Evolutionary conservation across 768 basidiomycete genomes (phyloP).

Genomic region (Cyclocybe cylindracea): DNA sequence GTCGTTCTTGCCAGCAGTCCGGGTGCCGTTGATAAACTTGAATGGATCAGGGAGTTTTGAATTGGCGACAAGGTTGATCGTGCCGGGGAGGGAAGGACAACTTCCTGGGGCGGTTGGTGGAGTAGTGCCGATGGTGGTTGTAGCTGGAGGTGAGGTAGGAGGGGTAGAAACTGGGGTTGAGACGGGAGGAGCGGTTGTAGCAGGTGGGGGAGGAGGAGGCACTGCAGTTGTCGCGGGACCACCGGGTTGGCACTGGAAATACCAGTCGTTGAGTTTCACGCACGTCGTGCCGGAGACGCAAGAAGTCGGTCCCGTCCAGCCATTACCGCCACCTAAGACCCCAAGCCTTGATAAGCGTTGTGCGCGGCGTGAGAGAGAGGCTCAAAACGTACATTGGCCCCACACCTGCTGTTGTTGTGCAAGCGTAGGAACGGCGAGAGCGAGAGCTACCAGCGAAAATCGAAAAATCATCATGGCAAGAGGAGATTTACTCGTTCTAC

Average conservation of each 20-base stretch:
- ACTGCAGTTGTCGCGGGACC: conserved; percentile 12
- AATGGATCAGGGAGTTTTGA: conserved; percentile 56
- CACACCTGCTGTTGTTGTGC: too few species aligned
- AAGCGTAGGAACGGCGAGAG: too few species aligned
- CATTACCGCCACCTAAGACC: conserved; percentile 33
- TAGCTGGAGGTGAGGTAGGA: conserved; percentile 13
- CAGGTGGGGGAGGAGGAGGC: conserved; percentile 4
- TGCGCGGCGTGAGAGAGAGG: too few species aligned
- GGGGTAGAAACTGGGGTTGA: conserved; percentile 6
- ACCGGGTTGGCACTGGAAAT: conserved; percentile 36
- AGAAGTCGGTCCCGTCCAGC: conserved; percentile 35
- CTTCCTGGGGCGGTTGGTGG: conserved; percentile 16
- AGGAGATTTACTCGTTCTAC: too few species aligned
- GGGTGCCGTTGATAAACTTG: conserved; percentile 45
- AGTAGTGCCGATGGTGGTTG: conserved; percentile 16
- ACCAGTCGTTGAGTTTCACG: conserved; percentile 29
- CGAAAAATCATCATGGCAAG: too few species aligned
- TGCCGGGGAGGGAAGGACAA: conserved; percentile 31
- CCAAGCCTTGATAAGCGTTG: too few species aligned
- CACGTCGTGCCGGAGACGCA: conserved; percentile 36
- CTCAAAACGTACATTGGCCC: too few species aligned
- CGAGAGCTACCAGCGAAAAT: too few species aligned
- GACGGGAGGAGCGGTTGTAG: conserved; percentile 16
- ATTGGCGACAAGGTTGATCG: conserved; percentile 33
- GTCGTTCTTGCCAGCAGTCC: conserved; percentile 43